A percentile compares a stretch with the other conserved stretches of the same genome.
Conservation (phyloP, 345 rosid genomes). For the Lagerstroemia speciosa region DNA sequence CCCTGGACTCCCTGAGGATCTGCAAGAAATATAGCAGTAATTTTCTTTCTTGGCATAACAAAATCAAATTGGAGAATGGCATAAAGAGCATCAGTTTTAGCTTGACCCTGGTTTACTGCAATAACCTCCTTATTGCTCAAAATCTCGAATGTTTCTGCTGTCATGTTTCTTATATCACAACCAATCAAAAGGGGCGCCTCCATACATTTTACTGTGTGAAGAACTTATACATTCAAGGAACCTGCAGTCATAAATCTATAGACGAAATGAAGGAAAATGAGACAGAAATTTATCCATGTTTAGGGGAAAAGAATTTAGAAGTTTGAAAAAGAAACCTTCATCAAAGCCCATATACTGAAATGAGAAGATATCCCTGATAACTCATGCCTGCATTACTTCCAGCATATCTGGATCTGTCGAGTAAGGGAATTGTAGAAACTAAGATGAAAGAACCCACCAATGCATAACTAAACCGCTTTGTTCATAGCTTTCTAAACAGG, state of each 20-base stretch:
- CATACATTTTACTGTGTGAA: slow-evolving; percentile 6
- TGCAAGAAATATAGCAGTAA: slow-evolving; percentile 19
- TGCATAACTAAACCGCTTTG: neutral
- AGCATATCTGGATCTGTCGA: slow-evolving; percentile 89
- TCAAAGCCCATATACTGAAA: slow-evolving; percentile 96
- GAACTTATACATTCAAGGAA: neutral
- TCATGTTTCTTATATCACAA: slow-evolving; percentile 83
- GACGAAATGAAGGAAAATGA: neutral
- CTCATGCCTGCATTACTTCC: slow-evolving; percentile 99
- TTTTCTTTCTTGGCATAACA: neutral
- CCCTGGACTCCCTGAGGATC: slow-evolving; percentile 94
- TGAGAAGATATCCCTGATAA: slow-evolving; percentile 73
- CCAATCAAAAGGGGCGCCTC: slow-evolving; percentile 96
- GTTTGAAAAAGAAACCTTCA: slow-evolving; percentile 46
- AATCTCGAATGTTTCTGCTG: slow-evolving; percentile 64
- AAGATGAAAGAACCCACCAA: neutral
- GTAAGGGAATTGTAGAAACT: neutral
- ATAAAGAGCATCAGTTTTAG: neutral
- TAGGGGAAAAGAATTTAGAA: slow-evolving; percentile 3
- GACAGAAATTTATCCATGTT: neutral
- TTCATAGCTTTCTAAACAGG: neutral
- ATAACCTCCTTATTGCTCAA: slow-evolving; percentile 78
- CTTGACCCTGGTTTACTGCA: slow-evolving; percentile 86
- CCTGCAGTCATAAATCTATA: no score
- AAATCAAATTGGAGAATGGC: neutral